These are phyloP conservation scores for Zanthoxylum bungeanum DNA, from an alignment of 345 rosid species.

Conservation along the genomic window DNA sequence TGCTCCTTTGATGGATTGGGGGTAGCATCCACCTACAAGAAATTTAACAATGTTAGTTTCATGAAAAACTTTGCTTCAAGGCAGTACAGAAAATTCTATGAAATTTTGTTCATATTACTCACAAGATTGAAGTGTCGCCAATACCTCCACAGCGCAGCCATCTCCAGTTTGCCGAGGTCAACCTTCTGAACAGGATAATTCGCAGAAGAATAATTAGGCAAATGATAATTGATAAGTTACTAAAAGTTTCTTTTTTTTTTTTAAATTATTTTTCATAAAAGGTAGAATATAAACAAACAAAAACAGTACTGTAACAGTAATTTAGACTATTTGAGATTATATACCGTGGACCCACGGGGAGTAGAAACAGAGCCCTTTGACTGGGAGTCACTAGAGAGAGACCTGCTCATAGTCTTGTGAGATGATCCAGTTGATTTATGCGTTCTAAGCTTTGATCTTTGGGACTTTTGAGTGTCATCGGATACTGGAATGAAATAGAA, in stretches of 20 bases:
- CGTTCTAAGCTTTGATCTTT: conserved; percentile 68
- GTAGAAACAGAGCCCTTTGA: conserved; percentile 62
- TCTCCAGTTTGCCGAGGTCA: conserved; percentile 91
- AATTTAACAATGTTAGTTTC: not conserved
- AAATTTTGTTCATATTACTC: conserved; percentile 24
- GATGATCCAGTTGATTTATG: conserved; percentile 74
- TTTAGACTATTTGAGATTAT: not conserved
- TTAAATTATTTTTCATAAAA: not conserved
- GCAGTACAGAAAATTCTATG: not conserved
- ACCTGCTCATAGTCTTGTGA: conserved; percentile 64
- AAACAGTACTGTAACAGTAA: not conserved
- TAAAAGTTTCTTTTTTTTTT: not conserved
- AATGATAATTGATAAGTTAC: not conserved
- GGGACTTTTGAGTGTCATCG: conserved; percentile 81
- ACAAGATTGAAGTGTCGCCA: conserved; percentile 92
- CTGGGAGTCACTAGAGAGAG: conserved; percentile 81
- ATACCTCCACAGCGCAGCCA: conserved; percentile 82
- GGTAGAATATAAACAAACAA: not conserved
- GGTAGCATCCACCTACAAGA: conserved; percentile 60
- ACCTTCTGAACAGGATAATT: conserved; percentile 51
- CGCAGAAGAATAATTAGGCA: not conserved
- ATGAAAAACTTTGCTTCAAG: not conserved
- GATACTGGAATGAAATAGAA: conserved; percentile 50
- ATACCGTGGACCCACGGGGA: conserved; percentile 57
- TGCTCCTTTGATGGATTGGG: conserved; percentile 89